Evolutionary conservation across 805 yeast species (phyloP).

Genomic region (Debaryomyces maramus): DNA sequence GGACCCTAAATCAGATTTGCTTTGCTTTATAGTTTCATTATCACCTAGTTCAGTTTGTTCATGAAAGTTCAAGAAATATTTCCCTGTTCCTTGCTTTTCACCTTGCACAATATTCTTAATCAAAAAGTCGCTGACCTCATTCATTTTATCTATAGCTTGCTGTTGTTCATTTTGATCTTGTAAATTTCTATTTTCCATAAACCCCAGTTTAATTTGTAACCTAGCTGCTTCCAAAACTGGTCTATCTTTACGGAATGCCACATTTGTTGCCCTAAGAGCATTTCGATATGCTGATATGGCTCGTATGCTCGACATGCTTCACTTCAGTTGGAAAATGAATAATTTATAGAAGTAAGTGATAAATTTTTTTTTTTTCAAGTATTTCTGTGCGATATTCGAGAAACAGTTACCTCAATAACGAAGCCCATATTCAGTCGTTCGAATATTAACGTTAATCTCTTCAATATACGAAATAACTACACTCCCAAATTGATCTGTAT

Average conservation of each 20-base stretch:
- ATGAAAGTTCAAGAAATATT: constrained; percentile 67
- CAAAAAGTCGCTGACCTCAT: constrained; percentile 71
- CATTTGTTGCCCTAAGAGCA: constrained; percentile 63
- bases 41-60: constrained; percentile 86
- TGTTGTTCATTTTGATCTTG: constrained; percentile 16
- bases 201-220: constrained; percentile 55
- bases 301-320: neutral
- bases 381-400: neutral
- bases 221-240: constrained; percentile 60
- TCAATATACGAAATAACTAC: too few relatives aligned
- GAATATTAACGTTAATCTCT: too few relatives aligned
- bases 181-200: constrained; percentile 30
- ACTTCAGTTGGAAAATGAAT: neutral
- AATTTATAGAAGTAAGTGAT: too few relatives aligned
- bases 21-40: constrained; percentile 71
- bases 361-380: too few relatives aligned
- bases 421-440: too few relatives aligned
- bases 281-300: constrained; percentile 60
- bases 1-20: constrained; percentile 43
- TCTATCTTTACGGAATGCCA: constrained; percentile 56
- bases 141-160: constrained; percentile 53
- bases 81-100: constrained; percentile 43
- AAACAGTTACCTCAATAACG: too few relatives aligned
- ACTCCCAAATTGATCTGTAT: too few relatives aligned
- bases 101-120: constrained; percentile 88